A percentile compares a stretch with the other conserved stretches of the same genome.
Evolutionary conservation across 495 filamentous ascomycete genomes (phyloP).

Genomic region (Penicillium egyptiacum): DNA sequence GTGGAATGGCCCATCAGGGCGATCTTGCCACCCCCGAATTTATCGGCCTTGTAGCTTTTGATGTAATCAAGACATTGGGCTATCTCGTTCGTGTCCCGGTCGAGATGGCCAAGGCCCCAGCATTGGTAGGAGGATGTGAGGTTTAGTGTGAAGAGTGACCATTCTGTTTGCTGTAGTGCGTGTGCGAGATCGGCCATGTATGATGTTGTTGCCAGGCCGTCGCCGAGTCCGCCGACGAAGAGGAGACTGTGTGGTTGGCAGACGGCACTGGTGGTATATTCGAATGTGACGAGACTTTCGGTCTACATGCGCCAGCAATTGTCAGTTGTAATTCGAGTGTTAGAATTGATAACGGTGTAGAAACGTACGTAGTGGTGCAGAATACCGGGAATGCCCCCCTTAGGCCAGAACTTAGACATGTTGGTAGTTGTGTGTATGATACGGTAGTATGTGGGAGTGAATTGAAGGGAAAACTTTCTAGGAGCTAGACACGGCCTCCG

Average conservation of each 20-base stretch:
- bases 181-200: constrained; percentile 56
- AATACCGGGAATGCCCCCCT: constrained; percentile 51
- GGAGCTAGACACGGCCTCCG: not conserved
- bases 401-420: constrained; percentile 54
- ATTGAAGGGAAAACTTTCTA: not conserved
- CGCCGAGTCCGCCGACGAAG: constrained; percentile 79
- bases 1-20: constrained; percentile 84
- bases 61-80: constrained; percentile 70
- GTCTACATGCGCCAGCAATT: constrained; percentile 27
- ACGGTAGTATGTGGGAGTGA: not conserved
- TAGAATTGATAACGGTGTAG: not conserved
- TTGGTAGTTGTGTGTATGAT: constrained; percentile 6
- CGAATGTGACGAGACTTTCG: constrained; percentile 48
- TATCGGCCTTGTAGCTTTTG: constrained; percentile 40
- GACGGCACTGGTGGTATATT: constrained; percentile 35
- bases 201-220: constrained; percentile 69
- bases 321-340: constrained; percentile 4
- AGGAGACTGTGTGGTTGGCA: constrained; percentile 65
- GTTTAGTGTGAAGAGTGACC: constrained; percentile 61
- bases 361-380: constrained; percentile 55
- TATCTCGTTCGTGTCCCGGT: constrained; percentile 73
- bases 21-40: constrained; percentile 54
- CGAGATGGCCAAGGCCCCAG: constrained; percentile 69
- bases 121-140: constrained; percentile 65
- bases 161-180: constrained; percentile 57